Evolutionary conservation across 768 basidiomycete genomes (phyloP).

Genomic region (Serendipita sp.): DNA sequence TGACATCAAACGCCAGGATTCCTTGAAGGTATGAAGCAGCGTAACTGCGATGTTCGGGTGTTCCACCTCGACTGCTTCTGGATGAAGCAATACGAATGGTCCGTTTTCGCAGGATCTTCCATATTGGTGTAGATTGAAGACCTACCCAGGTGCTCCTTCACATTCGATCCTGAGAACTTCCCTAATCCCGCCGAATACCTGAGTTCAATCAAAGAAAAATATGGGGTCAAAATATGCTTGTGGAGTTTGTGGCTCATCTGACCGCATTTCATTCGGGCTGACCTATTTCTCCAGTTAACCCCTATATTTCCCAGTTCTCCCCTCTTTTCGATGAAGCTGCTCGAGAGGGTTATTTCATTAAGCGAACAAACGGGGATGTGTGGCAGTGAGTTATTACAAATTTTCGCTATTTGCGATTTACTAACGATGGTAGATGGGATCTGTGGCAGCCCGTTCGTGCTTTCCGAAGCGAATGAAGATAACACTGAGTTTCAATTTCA

Average conservation of each 20-base stretch:
- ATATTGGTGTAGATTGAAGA: not conserved
- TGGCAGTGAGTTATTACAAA: slow-evolving; percentile 19
- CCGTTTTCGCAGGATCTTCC: not conserved
- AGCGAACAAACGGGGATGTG: slow-evolving; percentile 41
- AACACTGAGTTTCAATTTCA: not conserved
- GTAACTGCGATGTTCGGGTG: slow-evolving; percentile 46
- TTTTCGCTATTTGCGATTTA: not conserved
- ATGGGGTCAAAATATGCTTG: slow-evolving; percentile 51
- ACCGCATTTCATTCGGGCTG: not conserved
- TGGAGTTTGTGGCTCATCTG: slow-evolving; percentile 37
- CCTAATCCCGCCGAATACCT: slow-evolving; percentile 49
- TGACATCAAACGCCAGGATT: slow-evolving; percentile 20
- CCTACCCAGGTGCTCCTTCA: slow-evolving; percentile 45
- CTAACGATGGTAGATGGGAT: slow-evolving; percentile 28
- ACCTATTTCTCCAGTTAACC: slow-evolving; percentile 29
- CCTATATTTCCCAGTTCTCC: slow-evolving; percentile 54
- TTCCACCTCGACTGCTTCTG: slow-evolving; percentile 52
- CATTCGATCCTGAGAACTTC: slow-evolving; percentile 62
- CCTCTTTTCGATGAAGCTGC: slow-evolving; percentile 55
- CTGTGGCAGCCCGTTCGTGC: slow-evolving; percentile 46
- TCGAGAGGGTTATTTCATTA: slow-evolving; percentile 53
- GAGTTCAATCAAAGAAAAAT: slow-evolving; percentile 27
- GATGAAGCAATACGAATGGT: slow-evolving; percentile 13
- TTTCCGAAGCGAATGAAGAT: not conserved
- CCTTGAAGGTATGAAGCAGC: slow-evolving; percentile 52